Evolutionary conservation across 257 asterid species (phyloP).

Genomic region (Solanum paucissectum): DNA sequence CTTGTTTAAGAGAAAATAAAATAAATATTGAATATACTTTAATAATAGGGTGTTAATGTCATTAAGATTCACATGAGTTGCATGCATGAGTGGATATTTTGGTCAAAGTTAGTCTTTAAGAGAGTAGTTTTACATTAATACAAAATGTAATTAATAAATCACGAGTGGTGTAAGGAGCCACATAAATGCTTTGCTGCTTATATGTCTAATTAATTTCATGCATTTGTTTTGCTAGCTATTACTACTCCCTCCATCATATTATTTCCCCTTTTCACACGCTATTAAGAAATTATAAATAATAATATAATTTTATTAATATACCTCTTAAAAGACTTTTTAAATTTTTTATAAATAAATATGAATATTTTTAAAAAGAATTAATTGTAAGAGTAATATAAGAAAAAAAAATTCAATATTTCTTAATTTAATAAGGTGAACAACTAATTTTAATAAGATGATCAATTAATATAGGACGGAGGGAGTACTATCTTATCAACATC

Average conservation of each 20-base stretch:
- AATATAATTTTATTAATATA: no score
- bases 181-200: conserved; percentile 6
- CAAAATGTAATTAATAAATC: conserved; percentile 23
- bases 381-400: no score
- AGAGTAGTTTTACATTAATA: conserved; percentile 40
- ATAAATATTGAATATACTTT: neutral
- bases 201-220: neutral
- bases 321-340: no score
- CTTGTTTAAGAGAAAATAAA: neutral
- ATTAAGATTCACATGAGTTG: conserved; percentile 21
- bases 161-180: conserved; percentile 26
- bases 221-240: neutral
- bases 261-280: no score
- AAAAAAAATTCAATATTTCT: no score
- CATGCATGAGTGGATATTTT: conserved; percentile 12
- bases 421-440: no score
- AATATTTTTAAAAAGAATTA: no score
- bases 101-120: conserved; percentile 25
- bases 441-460: no score
- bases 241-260: neutral
- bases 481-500: neutral
- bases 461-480: no score
- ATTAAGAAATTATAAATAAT: no score
- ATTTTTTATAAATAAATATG: no score
- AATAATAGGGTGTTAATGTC: neutral